Evolutionary conservation across 495 filamentous ascomycete species (phyloP).

Genomic region (Penicillium fimorum): DNA sequence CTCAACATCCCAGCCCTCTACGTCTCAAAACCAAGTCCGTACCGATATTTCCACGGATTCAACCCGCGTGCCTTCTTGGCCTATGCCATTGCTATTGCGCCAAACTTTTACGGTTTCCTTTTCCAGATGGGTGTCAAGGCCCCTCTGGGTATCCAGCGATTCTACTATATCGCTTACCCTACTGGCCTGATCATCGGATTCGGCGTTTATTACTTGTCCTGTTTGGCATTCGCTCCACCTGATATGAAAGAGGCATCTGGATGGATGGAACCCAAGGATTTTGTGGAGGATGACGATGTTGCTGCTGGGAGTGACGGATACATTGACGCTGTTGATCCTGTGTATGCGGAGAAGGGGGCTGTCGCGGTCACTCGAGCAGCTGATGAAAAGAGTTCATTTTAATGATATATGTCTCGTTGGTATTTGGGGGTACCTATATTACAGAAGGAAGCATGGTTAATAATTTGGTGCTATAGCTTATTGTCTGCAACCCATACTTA

Average conservation of each 20-base stretch:
- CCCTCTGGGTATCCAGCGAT: slow-evolving; percentile 27
- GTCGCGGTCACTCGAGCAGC: background rate
- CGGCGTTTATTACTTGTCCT: slow-evolving; percentile 23
- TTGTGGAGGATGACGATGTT: slow-evolving; percentile 26
- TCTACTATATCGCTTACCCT: slow-evolving; percentile 38
- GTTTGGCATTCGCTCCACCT: slow-evolving; percentile 15
- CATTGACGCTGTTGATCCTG: slow-evolving; percentile 1
- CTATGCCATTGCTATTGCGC: slow-evolving; percentile 30
- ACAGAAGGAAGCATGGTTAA: background rate
- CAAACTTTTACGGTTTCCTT: slow-evolving; percentile 39
- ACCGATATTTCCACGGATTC: slow-evolving; percentile 26
- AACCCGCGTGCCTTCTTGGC: slow-evolving; percentile 26
- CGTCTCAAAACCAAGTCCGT: slow-evolving; percentile 18
- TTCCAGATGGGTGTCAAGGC: slow-evolving; percentile 38
- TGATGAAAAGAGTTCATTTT: background rate
- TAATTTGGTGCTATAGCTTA: background rate
- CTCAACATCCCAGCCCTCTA: slow-evolving; percentile 31
- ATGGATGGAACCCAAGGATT: slow-evolving; percentile 39
- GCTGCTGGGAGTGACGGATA: background rate
- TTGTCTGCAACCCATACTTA: background rate
- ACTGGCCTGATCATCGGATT: slow-evolving; percentile 32
- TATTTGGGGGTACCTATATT: background rate
- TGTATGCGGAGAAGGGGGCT: background rate
- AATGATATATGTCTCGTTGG: background rate
- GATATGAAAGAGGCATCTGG: slow-evolving; percentile 21